phyloP scores from a whole-genome alignment of 495 filamentous ascomycete species.

The Neohortaea acidophila region DNA sequence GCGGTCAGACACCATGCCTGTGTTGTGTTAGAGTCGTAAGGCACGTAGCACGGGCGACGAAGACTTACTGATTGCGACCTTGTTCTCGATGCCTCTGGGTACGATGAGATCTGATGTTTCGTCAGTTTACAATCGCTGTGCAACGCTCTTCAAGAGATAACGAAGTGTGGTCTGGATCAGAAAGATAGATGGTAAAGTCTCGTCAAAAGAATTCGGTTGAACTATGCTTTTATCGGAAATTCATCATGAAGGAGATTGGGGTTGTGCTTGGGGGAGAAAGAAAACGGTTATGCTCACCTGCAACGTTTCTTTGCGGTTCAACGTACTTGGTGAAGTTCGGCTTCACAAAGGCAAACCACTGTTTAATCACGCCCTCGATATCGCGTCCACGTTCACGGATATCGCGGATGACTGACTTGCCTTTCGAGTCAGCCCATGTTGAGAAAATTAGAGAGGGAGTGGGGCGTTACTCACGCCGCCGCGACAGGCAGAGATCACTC shows the following conservation, averaged over 20 bases:
- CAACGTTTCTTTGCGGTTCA: conserved; percentile 72
- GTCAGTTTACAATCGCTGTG: neutral
- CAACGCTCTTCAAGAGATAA: neutral
- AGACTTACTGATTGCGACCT: conserved; percentile 66
- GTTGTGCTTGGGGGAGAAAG: neutral
- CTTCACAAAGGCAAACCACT: conserved; percentile 93
- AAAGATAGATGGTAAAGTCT: conserved; percentile 13
- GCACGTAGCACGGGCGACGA: neutral
- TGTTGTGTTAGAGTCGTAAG: neutral
- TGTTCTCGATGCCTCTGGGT: conserved; percentile 83
- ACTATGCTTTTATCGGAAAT: conserved; percentile 17
- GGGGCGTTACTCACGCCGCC: conserved; percentile 52
- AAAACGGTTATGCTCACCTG: conserved; percentile 33
- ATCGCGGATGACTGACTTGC: conserved; percentile 59
- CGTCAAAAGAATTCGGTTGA: conserved; percentile 20
- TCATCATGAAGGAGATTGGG: conserved; percentile 14
- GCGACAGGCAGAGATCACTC: conserved; percentile 79
- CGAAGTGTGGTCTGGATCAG: conserved; percentile 5
- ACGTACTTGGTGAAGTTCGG: conserved; percentile 86
- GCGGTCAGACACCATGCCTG: conserved; percentile 72
- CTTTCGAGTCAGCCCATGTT: conserved; percentile 3
- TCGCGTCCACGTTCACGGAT: conserved; percentile 71
- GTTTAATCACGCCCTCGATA: conserved; percentile 89
- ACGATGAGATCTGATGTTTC: conserved; percentile 66
- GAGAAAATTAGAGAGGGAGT: neutral